phyloP scores from a whole-genome alignment of 495 filamentous ascomycete species.

The Lasiosphaeris hirsuta region DNA sequence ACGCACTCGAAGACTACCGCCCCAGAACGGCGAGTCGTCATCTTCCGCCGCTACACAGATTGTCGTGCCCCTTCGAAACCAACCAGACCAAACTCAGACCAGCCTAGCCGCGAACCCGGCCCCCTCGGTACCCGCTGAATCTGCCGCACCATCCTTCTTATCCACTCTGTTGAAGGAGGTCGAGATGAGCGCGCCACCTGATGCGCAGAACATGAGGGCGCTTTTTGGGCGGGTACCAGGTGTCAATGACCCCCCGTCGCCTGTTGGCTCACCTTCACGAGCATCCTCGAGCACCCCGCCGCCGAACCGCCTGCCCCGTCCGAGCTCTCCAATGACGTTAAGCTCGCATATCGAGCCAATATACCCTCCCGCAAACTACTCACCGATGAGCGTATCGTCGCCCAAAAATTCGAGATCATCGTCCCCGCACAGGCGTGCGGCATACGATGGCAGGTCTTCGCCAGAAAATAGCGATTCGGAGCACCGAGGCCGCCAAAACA shows the following conservation, averaged over 20 bases:
- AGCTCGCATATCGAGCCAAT: constrained; percentile 61
- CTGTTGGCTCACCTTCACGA: constrained; percentile 66
- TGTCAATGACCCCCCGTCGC: constrained; percentile 52
- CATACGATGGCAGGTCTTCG: constrained; percentile 26
- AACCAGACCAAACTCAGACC: background rate
- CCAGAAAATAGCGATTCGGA: constrained; percentile 48
- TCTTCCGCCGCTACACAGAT: constrained; percentile 20
- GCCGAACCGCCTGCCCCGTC: constrained; percentile 59
- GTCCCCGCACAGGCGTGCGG: constrained; percentile 10
- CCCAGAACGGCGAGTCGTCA: constrained; percentile 35
- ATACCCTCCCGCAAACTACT: constrained; percentile 58
- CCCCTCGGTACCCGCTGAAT: constrained; percentile 30
- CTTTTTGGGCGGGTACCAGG: constrained; percentile 45
- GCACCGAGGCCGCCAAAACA: constrained; percentile 21
- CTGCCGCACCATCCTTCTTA: constrained; percentile 60
- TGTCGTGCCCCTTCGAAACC: constrained; percentile 51
- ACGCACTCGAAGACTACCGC: constrained; percentile 53
- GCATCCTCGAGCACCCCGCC: constrained; percentile 68
- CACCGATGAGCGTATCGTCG: constrained; percentile 40
- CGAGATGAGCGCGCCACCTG: constrained; percentile 59
- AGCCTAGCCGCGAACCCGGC: constrained; percentile 17
- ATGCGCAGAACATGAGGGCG: constrained; percentile 51
- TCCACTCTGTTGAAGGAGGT: constrained; percentile 84
- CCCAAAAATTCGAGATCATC: constrained; percentile 36
- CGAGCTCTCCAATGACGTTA: constrained; percentile 63